Evolutionary conservation across 371 early-diverging fungal species (phyloP), one percentile per base, ranked within the genome.

Genomic region (Capniomyces stellatus): DNA sequence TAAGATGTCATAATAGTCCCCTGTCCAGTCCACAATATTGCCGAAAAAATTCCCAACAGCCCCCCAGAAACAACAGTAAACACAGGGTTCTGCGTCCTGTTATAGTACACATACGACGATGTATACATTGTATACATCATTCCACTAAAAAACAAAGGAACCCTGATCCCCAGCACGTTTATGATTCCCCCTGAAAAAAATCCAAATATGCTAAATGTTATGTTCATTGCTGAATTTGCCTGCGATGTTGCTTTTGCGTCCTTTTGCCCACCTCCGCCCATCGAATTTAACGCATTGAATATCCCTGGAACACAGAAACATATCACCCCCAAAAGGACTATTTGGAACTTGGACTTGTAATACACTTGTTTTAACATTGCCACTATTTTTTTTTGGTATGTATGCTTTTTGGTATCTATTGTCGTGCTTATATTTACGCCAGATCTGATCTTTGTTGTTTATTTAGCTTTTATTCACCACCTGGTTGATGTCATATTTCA

Each of bases 251-350:
- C 65, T 28, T 62, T 68, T 4, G 71, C 68, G 58, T 82, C 74
- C 1, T 74, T 66, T 51, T 77, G 77, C 15, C 80, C 80, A 49
- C 74, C 80, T 19, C 64, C 64, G 29, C 79, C 80, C 27, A 79
- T 60, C 27, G 78, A 77, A 57, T 70, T 71, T 30, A 85, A 63
- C 47, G 83, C 84, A 58, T 87, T 87, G 69, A 81, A 87, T 83
- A 87, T 85, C 21, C 87, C 87, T 10, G 87, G 84, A 56, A 82
- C 80, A 47, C 78, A 76, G 51, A 83, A 75, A 63, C 82, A 82
- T 49, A 84, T 79, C 28, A 77, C 58, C 44, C 83, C 79, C 12
- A 85, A 63, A 13, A 83, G 67, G 2, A 81, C 55, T 23, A 85
- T 67, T 62, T 85, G 85, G 3, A 71, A 18, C 41, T 21, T 41